Evolutionary conservation across 2,329 filamentous ascomycete species (phyloP), one percentile per base, ranked within the genome.

Genomic region (Paecilomyces sp.): DNA sequence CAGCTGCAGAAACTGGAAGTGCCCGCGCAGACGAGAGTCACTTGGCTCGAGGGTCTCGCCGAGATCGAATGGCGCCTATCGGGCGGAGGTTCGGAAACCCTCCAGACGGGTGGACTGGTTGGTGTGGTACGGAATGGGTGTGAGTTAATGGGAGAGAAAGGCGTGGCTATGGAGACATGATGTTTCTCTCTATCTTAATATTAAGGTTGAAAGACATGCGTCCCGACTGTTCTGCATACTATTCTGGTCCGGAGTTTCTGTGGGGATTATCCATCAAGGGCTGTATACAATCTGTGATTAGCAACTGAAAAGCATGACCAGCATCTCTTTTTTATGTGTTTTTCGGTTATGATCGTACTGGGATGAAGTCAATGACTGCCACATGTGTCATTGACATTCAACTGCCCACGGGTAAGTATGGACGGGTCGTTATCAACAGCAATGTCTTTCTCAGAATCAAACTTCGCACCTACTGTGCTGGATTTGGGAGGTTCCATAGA

Each of bases 101-200:
- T 99, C 60, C 94, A 99, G 79, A 97, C 94, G 0, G 93, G 94
- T 6, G 94, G 92, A 0, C 82, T 97, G 54, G 91, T 97, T 11
- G 94, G 93, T 1, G 90, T 96, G 4, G 85, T 99, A 51, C 83
- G 94, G 62, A 89, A 85, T 59, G 94, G 94, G 0, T 92, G 91
- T 31, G 93, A 96, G 73, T 77, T 97, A 61, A 83, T 86, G 78
- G 79, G 74, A 12, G 72, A 73, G 57, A 76, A 71, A 62, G 72
- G 67, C 9, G 51, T 53, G 11, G 51, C 51, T 25, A 53, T 53
- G 51, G 51, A 53, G 51, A 53, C 24, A n/a, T 53, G 36, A 53
- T 9, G 22, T 53, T 3, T 53, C 22, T 22, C 9, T 53, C 22
- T 22, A 51, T 51, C 13, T 9, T 33, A n/a, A 12, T 22, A 15